A percentile compares a stretch with the other conserved stretches of the same genome.
Conservation (phyloP, 176 grass and related monocot species). For the Elymus sibiricus region DNA sequence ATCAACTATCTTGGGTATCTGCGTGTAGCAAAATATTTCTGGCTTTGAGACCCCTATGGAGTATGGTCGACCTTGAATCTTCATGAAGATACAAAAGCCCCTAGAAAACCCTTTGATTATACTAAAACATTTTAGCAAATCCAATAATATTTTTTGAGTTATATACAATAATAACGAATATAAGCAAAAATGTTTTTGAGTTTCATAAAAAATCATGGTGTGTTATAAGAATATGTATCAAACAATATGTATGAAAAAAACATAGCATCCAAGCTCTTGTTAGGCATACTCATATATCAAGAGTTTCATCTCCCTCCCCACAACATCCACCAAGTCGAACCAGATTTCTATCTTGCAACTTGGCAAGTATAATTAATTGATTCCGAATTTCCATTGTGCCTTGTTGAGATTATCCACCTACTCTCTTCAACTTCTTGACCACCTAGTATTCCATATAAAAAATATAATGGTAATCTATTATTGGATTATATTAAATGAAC, state of each 20-base stretch:
- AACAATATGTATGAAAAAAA: slow-evolving; percentile 3
- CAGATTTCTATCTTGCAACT: slow-evolving; percentile 35
- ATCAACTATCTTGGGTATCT: slow-evolving; percentile 45
- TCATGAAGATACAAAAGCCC: slow-evolving; percentile 60
- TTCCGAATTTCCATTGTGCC: slow-evolving; percentile 30
- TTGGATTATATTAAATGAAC: background rate
- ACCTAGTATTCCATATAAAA: slow-evolving; percentile 13
- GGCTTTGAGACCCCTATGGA: slow-evolving; percentile 43
- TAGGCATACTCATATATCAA: slow-evolving; percentile 40
- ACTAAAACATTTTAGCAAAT: slow-evolving; percentile 33
- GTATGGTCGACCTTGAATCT: slow-evolving; percentile 46
- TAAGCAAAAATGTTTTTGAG: background rate
- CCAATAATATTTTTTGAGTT: background rate
- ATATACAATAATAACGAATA: background rate
- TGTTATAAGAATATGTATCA: background rate
- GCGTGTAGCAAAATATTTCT: slow-evolving; percentile 40
- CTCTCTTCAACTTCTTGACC: slow-evolving; percentile 43
- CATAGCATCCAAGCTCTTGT: slow-evolving; percentile 24
- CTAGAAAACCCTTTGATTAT: slow-evolving; percentile 42
- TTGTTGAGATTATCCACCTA: slow-evolving; percentile 31
- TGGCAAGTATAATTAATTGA: slow-evolving; percentile 33
- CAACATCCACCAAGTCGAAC: slow-evolving; percentile 40
- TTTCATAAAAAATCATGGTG: background rate
- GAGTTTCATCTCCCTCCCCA: slow-evolving; percentile 38
- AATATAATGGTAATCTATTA: background rate